Percentiles rank a stretch among this genome's conserved stretches.
Conservation (phyloP, 2,329 filamentous ascomycete species). For the Mollisiaceae sp. region DNA sequence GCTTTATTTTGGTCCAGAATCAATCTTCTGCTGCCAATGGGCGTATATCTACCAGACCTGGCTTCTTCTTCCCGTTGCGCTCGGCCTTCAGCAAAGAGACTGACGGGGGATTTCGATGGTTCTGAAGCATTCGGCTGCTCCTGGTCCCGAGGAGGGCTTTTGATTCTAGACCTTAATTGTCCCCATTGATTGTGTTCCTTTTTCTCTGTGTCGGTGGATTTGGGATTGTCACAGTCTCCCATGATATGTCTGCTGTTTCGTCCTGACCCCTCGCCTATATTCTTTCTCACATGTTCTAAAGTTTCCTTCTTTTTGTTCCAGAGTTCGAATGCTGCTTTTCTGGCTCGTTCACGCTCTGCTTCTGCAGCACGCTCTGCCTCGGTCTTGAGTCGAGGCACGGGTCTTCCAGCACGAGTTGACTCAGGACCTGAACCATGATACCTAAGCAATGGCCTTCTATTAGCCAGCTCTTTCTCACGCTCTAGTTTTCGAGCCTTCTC, state of each 20-base stretch:
- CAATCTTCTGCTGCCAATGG: constrained; percentile 20
- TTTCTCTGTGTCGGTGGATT: background rate
- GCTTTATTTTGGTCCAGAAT: background rate
- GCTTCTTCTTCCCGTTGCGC: constrained; percentile 37
- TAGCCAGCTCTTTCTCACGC: background rate
- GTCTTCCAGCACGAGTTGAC: constrained; percentile 35
- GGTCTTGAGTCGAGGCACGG: constrained; percentile 14
- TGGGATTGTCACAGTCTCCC: constrained; percentile 6
- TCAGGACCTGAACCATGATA: constrained; percentile 35
- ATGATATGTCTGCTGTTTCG: constrained; percentile 21
- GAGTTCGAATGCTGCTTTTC: constrained; percentile 19
- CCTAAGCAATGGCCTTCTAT: background rate
- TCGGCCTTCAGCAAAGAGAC: constrained; percentile 31
- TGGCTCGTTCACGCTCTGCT: constrained; percentile 18
- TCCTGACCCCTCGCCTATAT: background rate
- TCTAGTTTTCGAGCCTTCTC: constrained; percentile 18
- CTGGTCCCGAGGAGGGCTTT: background rate
- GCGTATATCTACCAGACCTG: constrained; percentile 33
- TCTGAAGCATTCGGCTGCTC: background rate
- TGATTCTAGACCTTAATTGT: constrained; percentile 27
- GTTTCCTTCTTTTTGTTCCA: constrained; percentile 5
- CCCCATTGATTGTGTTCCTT: constrained; percentile 24
- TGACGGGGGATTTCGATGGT: constrained; percentile 1
- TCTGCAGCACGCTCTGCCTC: constrained; percentile 16
- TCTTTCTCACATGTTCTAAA: background rate